These are phyloP conservation scores for Rhodotorula babjevae DNA, from an alignment of 768 basidiomycete genomes.

Conservation along the genomic window DNA sequence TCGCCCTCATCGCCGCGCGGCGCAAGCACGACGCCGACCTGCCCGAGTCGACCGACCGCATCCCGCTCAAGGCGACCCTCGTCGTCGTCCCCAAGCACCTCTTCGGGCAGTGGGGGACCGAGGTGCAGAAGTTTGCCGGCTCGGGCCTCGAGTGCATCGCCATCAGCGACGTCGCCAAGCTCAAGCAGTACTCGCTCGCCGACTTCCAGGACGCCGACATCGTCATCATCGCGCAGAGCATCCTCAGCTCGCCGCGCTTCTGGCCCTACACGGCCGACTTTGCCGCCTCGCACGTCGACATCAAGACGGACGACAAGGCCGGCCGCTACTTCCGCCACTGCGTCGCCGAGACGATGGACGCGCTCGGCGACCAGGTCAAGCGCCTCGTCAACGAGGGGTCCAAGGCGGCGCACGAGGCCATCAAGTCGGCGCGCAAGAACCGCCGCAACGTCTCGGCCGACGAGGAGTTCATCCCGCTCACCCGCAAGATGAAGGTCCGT, in stretches of 20 bases:
- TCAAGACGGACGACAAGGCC: constrained; percentile 47
- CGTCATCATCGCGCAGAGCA: constrained; percentile 73
- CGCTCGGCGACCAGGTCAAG: constrained; percentile 64
- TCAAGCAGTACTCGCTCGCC: constrained; percentile 69
- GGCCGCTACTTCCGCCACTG: constrained; percentile 87
- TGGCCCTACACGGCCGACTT: constrained; percentile 58
- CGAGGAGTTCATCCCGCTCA: constrained; percentile 45
- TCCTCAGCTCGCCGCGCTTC: constrained; percentile 72
- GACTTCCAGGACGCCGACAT: constrained; percentile 76
- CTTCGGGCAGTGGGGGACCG: constrained; percentile 81
- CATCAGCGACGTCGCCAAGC: constrained; percentile 62
- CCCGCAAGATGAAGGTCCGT: constrained; percentile 14
- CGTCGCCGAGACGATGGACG: constrained; percentile 59
- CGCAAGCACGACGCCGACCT: constrained; percentile 44
- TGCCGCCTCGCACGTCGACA: constrained; percentile 53
- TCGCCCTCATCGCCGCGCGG: constrained; percentile 74
- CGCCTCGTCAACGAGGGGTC: constrained; percentile 64
- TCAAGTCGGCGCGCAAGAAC: constrained; percentile 57
- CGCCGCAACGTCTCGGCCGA: constrained; percentile 44
- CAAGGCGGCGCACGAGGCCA: constrained; percentile 58
- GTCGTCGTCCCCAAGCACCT: constrained; percentile 86
- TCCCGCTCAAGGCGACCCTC: constrained; percentile 73
- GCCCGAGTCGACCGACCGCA: constrained; percentile 55
- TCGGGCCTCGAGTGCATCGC: constrained; percentile 60
- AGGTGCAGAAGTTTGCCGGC: constrained; percentile 73